phyloP scores from a whole-genome alignment of 352 stramenopile genomes.

The Phytophthora pistaciae region DNA sequence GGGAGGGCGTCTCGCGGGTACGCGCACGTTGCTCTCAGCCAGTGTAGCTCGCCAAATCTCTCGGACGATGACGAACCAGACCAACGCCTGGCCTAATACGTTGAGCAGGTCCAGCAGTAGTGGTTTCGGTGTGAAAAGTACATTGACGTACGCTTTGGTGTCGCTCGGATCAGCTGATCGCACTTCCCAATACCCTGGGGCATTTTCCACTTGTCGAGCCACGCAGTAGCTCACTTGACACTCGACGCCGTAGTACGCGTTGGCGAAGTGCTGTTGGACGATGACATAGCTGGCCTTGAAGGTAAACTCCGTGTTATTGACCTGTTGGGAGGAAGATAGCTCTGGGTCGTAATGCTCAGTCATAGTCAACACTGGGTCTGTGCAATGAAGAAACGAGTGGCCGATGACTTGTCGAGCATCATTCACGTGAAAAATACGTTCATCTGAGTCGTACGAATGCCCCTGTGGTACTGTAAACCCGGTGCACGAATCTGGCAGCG shows the following conservation, averaged over 20 bases:
- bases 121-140: constrained; percentile 29
- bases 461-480: constrained; percentile 17
- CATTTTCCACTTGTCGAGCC: constrained; percentile 22
- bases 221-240: constrained; percentile 26
- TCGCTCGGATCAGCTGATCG: constrained; percentile 10
- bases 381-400: constrained; percentile 23
- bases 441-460: constrained; percentile 2
- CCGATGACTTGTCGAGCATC: constrained; percentile 14
- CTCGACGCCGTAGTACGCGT: constrained; percentile 26
- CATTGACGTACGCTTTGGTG: constrained; percentile 18
- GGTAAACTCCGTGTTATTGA: constrained; percentile 16
- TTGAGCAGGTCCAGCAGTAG: constrained; percentile 18
- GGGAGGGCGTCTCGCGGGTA: background rate
- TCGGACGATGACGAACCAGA: constrained; percentile 17
- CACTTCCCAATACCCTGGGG: constrained; percentile 19
- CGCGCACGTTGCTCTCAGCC: constrained; percentile 1
- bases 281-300: constrained; percentile 34
- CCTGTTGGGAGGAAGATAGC: background rate
- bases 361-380: constrained; percentile 12
- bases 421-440: constrained; percentile 15
- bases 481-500: constrained; percentile 20
- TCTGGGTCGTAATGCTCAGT: constrained; percentile 2
- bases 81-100: constrained; percentile 16
- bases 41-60: constrained; percentile 6
- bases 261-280: constrained; percentile 30